Conservation (phyloP, 352 stramenopile genomes). For the Globisporangium nagaii region DNA sequence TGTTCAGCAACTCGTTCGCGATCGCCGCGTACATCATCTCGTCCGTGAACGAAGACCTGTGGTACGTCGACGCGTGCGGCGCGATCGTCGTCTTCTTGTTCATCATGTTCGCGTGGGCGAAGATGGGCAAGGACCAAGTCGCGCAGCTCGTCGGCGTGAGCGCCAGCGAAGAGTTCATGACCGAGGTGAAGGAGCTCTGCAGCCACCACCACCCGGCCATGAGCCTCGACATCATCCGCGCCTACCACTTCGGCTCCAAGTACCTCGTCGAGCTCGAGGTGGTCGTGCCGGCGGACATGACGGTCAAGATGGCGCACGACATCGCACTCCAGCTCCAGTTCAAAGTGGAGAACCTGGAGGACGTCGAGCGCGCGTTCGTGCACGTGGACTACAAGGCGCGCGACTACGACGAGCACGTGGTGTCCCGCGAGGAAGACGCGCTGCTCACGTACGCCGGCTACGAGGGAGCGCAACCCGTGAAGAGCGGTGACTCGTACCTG, state of each 20-base stretch:
- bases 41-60: constrained; percentile 41
- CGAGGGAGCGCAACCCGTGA: constrained; percentile 8
- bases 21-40: constrained; percentile 66
- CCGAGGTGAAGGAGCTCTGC: constrained; percentile 80
- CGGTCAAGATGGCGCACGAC: constrained; percentile 90
- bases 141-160: constrained; percentile 65
- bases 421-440: constrained; percentile 46
- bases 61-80: constrained; percentile 90
- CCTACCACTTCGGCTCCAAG: constrained; percentile 93
- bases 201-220: constrained; percentile 66
- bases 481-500: constrained; percentile 13
- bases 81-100: constrained; percentile 92
- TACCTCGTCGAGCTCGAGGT: constrained; percentile 93
- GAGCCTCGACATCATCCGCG: constrained; percentile 83
- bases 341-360: constrained; percentile 87
- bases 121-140: constrained; percentile 91
- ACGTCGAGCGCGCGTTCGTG: constrained; percentile 93
- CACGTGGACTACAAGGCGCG: constrained; percentile 92
- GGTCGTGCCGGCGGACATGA: constrained; percentile 86
- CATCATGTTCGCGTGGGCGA: constrained; percentile 91
- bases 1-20: constrained; percentile 88
- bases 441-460: constrained; percentile 39
- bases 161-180: constrained; percentile 85
- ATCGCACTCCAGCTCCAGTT: constrained; percentile 93
- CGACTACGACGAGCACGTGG: constrained; percentile 69